Evolutionary conservation across 179 eudicot genomes (phyloP).

Genomic region (Drosera spatulata): DNA sequence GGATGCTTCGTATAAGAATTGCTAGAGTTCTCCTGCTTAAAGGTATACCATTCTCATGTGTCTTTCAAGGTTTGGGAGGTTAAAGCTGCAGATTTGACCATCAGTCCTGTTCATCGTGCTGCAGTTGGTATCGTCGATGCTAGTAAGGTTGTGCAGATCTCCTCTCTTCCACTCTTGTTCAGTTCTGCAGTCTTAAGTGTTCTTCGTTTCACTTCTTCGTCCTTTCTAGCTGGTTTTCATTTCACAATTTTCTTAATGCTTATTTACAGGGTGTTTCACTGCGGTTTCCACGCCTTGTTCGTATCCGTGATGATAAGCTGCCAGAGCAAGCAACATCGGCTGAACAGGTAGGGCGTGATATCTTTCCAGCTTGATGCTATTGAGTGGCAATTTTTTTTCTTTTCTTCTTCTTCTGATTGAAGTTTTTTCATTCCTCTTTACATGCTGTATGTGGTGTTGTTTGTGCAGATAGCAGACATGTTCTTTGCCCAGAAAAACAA

Average conservation of each 20-base stretch:
- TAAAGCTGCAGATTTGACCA: constrained; percentile 93
- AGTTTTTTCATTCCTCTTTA: background rate
- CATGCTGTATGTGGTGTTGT: background rate
- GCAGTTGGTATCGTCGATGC: constrained; percentile 73
- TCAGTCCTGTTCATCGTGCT: constrained; percentile 88
- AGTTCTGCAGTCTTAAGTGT: background rate
- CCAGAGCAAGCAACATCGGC: constrained; percentile 87
- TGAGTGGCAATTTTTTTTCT: background rate
- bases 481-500: constrained; percentile 47
- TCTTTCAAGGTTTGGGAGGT: constrained; percentile 83
- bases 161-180: background rate
- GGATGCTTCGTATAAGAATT: background rate
- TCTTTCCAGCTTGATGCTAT: background rate
- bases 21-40: background rate
- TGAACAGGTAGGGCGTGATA: constrained; percentile 39
- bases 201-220: background rate
- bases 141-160: constrained; percentile 41
- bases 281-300: constrained; percentile 80
- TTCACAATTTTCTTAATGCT: background rate
- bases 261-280: constrained; percentile 74
- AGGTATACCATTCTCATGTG: background rate
- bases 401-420: background rate
- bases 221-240: no score
- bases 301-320: constrained; percentile 74
- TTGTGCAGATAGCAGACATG: constrained; percentile 71